Percentiles rank a stretch among this genome's conserved stretches.
Evolutionary conservation across 345 rosid genomes (phyloP).

Genomic region (Camelina sativa): DNA sequence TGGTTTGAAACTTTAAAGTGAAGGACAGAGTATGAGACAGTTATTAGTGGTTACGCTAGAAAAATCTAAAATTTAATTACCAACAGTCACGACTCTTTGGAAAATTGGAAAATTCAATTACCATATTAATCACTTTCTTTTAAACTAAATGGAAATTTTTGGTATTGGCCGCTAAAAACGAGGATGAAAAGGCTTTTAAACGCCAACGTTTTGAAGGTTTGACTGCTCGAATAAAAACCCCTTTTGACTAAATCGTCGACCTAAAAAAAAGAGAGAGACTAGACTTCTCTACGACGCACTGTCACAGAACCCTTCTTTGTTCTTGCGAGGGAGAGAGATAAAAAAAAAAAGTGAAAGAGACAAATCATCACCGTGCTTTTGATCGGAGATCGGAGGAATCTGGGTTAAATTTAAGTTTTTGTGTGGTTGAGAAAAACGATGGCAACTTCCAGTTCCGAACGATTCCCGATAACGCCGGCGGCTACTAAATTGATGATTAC

Average conservation of each 20-base stretch:
- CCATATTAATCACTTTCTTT: slow-evolving; percentile 35
- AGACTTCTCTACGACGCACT: slow-evolving; percentile 37
- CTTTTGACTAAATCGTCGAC: slow-evolving; percentile 31
- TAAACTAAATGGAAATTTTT: slow-evolving; percentile 23
- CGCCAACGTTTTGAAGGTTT: slow-evolving; percentile 21
- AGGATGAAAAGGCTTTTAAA: background rate
- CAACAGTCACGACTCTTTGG: background rate
- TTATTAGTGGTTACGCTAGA: slow-evolving; percentile 4
- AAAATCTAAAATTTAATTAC: background rate
- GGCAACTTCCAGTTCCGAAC: slow-evolving; percentile 64
- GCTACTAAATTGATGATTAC: slow-evolving; percentile 47
- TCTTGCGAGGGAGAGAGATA: background rate
- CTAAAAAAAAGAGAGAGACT: slow-evolving; percentile 34
- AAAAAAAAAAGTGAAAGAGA: slow-evolving; percentile 19
- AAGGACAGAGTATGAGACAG: slow-evolving; percentile 5
- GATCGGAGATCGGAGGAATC: slow-evolving; percentile 36
- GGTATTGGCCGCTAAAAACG: slow-evolving; percentile 41
- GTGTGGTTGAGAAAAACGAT: slow-evolving; percentile 46
- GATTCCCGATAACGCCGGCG: slow-evolving; percentile 52
- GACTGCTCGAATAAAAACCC: slow-evolving; percentile 28
- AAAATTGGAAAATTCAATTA: background rate
- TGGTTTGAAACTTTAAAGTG: background rate
- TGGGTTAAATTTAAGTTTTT: slow-evolving; percentile 6
- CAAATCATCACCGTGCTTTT: slow-evolving; percentile 8
- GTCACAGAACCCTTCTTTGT: slow-evolving; percentile 35